A percentile compares a stretch with the other conserved stretches of the same genome.
Evolutionary conservation across 2,329 filamentous ascomycete species (phyloP).

Genomic region (Gaeumannomyces tritici): DNA sequence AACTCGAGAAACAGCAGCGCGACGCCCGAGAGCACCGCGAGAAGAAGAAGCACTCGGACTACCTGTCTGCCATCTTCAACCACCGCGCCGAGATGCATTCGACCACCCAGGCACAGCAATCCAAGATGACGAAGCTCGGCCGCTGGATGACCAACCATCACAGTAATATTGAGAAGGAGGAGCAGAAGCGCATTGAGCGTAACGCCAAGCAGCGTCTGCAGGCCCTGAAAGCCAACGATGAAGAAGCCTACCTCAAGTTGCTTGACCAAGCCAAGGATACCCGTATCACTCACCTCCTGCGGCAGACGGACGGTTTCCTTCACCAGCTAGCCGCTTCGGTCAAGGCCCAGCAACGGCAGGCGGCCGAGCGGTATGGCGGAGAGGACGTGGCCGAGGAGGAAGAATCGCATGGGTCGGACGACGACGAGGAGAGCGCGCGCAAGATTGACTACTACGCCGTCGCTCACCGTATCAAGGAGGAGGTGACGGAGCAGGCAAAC

Average conservation of each 20-base stretch:
- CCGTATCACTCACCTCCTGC: conserved; percentile 93
- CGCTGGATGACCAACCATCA: conserved; percentile 85
- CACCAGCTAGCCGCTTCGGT: conserved; percentile 92
- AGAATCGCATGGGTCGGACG: conserved; percentile 50
- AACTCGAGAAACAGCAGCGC: conserved; percentile 96
- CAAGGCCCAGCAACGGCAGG: conserved; percentile 82
- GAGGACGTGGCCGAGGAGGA: conserved; percentile 45
- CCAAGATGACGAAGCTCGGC: conserved; percentile 76
- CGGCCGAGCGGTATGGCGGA: conserved; percentile 68
- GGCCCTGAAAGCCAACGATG: conserved; percentile 96
- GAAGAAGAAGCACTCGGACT: conserved; percentile 94
- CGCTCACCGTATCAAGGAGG: conserved; percentile 90
- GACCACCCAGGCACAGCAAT: conserved; percentile 55
- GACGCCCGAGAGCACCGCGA: conserved; percentile 92
- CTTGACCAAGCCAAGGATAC: conserved; percentile 98
- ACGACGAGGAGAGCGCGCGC: conserved; percentile 58
- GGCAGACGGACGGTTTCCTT: conserved; percentile 95
- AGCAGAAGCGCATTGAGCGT: conserved; percentile 95
- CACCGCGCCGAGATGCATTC: conserved; percentile 72
- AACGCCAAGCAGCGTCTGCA: conserved; percentile 99
- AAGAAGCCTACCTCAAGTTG: conserved; percentile 96
- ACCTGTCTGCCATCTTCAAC: conserved; percentile 75
- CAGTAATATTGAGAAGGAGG: conserved; percentile 96
- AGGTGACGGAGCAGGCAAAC: conserved; percentile 69
- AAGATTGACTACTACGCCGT: conserved; percentile 99